Evolutionary conservation across 345 rosid genomes (phyloP), one percentile per base, ranked within the genome.

Genomic region (Pelargonium nanum): DNA sequence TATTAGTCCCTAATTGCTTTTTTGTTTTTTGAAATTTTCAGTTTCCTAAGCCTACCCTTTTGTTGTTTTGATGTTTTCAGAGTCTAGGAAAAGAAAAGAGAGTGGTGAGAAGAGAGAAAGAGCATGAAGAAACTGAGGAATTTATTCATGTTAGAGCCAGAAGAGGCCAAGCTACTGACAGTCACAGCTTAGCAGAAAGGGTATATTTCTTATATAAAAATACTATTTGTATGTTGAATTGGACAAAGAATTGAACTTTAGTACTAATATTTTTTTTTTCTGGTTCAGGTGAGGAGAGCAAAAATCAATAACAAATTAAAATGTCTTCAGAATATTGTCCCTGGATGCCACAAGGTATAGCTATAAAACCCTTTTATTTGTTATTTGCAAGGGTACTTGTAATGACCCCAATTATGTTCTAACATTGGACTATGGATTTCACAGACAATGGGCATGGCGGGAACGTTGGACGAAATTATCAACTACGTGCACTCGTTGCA

Each of bases 371-470:
- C 48, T 40, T 40, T 2, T 2, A 9, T 40, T 40, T 40, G 48
- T 40, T 40, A 15, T 40, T 6, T 28, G 9, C 40, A 5, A 3
- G 6, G 40, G 10, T 30, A 12, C 40, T 30, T 30, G 6, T 30
- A 12, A 9, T 40, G 3, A 2, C 16, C 15, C 13, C 16, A 2
- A 10, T 40, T 40, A 17, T 40, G 48, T 17, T 40, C 16, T 9
- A 40, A 40, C 48, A 40, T 40, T 2, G 15, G 48, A 9, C 15
- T 3, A 40, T 40, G 13, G 48, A 6, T 40, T 40, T 59, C 12
- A 50, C 80, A 84, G 91, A 73, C 81, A 4, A 82, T 82, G 87
- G 91, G 91, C 26, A 76, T 85, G 91, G 82, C 91, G 6, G 81
- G 79, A 58, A 82, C 78, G 87, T 54, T 85, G 57, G 91, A 82